A percentile compares a stretch with the other conserved stretches of the same genome.
These are phyloP conservation scores for Sistotremastrum suecicum DNA, from an alignment of 768 basidiomycete species.

Conservation along the genomic window DNA sequence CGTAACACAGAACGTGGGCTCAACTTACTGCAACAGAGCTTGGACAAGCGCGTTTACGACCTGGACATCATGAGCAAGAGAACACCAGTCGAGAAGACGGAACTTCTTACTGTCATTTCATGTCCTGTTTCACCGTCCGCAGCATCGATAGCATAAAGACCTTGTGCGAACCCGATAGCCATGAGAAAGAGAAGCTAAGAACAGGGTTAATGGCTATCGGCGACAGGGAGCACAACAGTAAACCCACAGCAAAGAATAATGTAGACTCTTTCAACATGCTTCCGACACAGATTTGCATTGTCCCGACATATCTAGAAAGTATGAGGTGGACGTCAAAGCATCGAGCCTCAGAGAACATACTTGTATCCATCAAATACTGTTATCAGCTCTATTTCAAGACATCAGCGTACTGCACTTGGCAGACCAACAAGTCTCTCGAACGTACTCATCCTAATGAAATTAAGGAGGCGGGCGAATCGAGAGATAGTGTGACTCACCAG, in stretches of 20 bases:
- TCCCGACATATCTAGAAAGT: slow-evolving; percentile 59
- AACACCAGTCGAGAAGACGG: neutral
- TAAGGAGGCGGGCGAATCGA: neutral
- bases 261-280: slow-evolving; percentile 90
- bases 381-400: slow-evolving; percentile 39
- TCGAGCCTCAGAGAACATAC: slow-evolving; percentile 23
- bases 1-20: neutral
- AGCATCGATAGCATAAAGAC: slow-evolving; percentile 78
- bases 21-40: slow-evolving; percentile 60
- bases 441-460: slow-evolving; percentile 62
- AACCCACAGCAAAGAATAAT: slow-evolving; percentile 71
- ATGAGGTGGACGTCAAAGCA: slow-evolving; percentile 1
- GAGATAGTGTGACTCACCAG: slow-evolving; percentile 38
- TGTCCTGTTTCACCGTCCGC: slow-evolving; percentile 67
- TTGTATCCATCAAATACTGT: slow-evolving; percentile 76
- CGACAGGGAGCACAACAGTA: neutral
- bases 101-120: slow-evolving; percentile 27
- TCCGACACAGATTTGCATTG: slow-evolving; percentile 86
- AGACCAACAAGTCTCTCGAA: slow-evolving; percentile 2
- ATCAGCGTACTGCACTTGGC: neutral
- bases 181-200: slow-evolving; percentile 66
- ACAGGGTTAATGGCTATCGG: neutral
- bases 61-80: slow-evolving; percentile 17
- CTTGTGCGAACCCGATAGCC: slow-evolving; percentile 74
- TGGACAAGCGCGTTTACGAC: slow-evolving; percentile 64